Percentiles rank a stretch among this genome's conserved stretches.
Evolutionary conservation across 192 early-diverging fungal genomes (phyloP).

Genomic region (Backusella psychrophila): DNA sequence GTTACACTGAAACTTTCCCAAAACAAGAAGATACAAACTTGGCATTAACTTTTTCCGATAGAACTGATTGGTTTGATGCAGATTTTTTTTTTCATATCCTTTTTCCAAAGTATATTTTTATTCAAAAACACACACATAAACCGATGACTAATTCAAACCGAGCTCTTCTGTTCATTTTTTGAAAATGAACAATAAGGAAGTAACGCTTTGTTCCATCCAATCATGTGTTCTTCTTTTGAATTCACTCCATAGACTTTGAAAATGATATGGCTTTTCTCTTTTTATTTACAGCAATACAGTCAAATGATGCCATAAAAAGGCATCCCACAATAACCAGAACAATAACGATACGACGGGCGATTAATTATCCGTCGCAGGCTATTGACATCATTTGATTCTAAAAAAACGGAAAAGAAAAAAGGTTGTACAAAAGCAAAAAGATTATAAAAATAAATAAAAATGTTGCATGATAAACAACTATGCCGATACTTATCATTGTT

Average conservation of each 20-base stretch:
- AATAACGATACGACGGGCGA: not conserved
- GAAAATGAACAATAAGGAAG: not conserved
- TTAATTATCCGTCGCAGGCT: not conserved
- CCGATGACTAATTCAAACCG: not conserved
- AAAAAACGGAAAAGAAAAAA: not conserved
- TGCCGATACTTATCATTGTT: not conserved
- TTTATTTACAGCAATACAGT: not conserved
- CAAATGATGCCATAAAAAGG: not conserved
- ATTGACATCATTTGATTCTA: constrained; percentile 1
- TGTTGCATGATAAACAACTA: not conserved
- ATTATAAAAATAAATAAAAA: no score
- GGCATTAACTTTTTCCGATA: not conserved
- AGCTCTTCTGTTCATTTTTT: not conserved
- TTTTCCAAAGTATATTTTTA: not conserved
- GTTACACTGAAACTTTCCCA: not conserved
- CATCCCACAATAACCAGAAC: not conserved
- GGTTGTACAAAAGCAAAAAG: not conserved
- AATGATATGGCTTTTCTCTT: not conserved
- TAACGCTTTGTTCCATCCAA: not conserved
- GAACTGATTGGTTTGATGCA: not conserved
- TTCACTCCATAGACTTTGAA: not conserved
- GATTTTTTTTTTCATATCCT: not conserved
- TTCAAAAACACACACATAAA: not conserved
- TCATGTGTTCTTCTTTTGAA: not conserved
- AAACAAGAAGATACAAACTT: not conserved